Base-by-base conservation (phyloP, 169 alveolate species). In the Plasmodium gonderi region DNA sequence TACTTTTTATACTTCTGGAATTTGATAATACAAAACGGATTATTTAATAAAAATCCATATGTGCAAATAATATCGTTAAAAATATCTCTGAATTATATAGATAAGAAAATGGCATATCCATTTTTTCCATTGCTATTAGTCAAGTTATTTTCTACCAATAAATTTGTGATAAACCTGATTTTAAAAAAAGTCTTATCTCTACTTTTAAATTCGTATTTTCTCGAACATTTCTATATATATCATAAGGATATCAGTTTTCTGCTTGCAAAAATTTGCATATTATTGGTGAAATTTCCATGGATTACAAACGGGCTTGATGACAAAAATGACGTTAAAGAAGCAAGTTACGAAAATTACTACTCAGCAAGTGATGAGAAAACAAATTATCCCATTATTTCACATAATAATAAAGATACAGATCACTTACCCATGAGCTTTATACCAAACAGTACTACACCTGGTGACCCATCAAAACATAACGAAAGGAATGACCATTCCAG, bases 1-100 rank as follows among this genome's bases (percentile, higher is more conserved):
- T 90, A 90, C 69, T 90, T 77, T 67, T 54, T 90, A 51, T 78
- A 90, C 69, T 90, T 90, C 26, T 90, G 94, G 94, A 90, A 64
- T 36, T 67, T 90, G 33, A 60, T 90, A 38, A 45, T 90, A n/a
- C 64, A 44, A 36, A 40, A 90, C 44, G 94, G 91, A 29, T 33
- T 90, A 23, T 77, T 47, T 49, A 77, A 90, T 90, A 78, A 40
- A 40, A 78, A 90, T 69, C 91, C 94, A 31, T 78, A 77, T 90
- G 60, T 90, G 54, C 91, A 90, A 90, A 78, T 90, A 6, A 78
- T 78, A 76, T 90, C 94, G 38, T 5, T 77, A 54, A 90, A 90
- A 79, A 78, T 90, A 40, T 7, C 74, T 20, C 38, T 78, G 49
- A 76, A 78, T 90, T 90, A 78, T 90, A 90, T 90, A 64, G 74